phyloP scores from a whole-genome alignment of 2,329 filamentous ascomycete genomes.

The Cordyceps farinosa region DNA sequence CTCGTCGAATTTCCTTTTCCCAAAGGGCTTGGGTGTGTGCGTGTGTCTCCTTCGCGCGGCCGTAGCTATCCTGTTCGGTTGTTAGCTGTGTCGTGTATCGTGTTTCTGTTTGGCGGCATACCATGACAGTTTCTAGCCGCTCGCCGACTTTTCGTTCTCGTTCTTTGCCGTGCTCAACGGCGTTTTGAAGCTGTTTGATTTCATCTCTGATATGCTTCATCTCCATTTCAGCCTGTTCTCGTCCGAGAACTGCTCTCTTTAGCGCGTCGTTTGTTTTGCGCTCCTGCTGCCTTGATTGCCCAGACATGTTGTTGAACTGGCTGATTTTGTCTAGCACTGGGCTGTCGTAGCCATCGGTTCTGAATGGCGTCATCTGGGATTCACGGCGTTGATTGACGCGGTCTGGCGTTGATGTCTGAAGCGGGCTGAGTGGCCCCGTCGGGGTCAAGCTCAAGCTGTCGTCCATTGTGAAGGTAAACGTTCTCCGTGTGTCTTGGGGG shows the following conservation, averaged over 20 bases:
- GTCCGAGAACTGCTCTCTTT: constrained; percentile 62
- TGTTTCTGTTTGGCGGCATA: constrained; percentile 37
- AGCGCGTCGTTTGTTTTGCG: constrained; percentile 63
- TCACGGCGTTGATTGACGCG: constrained; percentile 53
- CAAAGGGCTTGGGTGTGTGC: constrained; percentile 63
- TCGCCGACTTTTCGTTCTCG: constrained; percentile 64
- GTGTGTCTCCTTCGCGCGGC: constrained; percentile 66
- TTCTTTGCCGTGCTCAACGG: constrained; percentile 62
- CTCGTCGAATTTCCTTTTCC: constrained; percentile 69
- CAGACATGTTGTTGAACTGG: constrained; percentile 67
- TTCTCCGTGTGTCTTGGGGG: background rate
- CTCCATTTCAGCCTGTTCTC: constrained; percentile 70
- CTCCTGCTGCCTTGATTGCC: constrained; percentile 58
- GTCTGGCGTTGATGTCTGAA: constrained; percentile 61
- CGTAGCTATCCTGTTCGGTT: constrained; percentile 61
- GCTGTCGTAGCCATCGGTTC: constrained; percentile 48
- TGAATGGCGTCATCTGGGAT: constrained; percentile 34
- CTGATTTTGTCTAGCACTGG: constrained; percentile 65
- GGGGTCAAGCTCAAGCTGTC: constrained; percentile 39
- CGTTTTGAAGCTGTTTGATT: constrained; percentile 48
- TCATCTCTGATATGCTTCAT: constrained; percentile 62
- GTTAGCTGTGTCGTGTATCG: constrained; percentile 17
- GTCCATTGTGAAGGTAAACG: background rate
- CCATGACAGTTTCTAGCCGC: constrained; percentile 66
- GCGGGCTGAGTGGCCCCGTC: constrained; percentile 51